Evolutionary conservation across 2,329 filamentous ascomycete genomes (phyloP).

Genomic region (Akanthomyces lecanii): DNA sequence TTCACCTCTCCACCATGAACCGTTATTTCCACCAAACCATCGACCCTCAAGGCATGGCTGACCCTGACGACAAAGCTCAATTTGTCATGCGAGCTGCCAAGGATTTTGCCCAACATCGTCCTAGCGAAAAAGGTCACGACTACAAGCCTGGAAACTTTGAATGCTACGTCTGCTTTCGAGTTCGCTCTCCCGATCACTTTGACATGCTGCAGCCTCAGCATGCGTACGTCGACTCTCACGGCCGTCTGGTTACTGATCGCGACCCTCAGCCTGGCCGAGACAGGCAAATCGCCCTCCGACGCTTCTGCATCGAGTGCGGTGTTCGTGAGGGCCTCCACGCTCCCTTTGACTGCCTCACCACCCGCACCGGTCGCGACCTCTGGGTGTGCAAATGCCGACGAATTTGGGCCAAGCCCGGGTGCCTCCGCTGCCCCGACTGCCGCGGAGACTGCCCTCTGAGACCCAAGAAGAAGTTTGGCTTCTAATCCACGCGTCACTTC

Average conservation of each 20-base stretch:
- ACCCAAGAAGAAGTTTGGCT: conserved; percentile 30
- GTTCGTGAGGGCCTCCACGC: conserved; percentile 34
- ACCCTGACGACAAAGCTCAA: conserved; percentile 33
- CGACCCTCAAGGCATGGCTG: conserved; percentile 33
- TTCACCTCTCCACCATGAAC: conserved; percentile 36
- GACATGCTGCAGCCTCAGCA: conserved; percentile 33
- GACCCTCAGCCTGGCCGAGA: conserved; percentile 26
- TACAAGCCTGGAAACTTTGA: conserved; percentile 39
- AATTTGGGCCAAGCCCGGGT: conserved; percentile 35
- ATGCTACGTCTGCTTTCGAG: conserved; percentile 40
- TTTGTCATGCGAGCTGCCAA: conserved; percentile 40
- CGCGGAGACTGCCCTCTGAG: conserved; percentile 33
- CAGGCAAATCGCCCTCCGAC: conserved; percentile 31
- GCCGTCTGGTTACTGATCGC: conserved; percentile 28
- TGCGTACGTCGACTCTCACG: conserved; percentile 30
- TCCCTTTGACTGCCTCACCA: conserved; percentile 35
- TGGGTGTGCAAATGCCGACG: conserved; percentile 38
- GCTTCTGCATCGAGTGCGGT: conserved; percentile 41
- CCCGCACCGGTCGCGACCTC: conserved; percentile 34
- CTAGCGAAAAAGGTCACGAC: conserved; percentile 33
- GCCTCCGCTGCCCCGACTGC: conserved; percentile 34
- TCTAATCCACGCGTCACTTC: not conserved
- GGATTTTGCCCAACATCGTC: conserved; percentile 38
- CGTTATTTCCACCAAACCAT: conserved; percentile 31
- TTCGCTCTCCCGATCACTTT: conserved; percentile 37